Evolutionary conservation across 108 stramenopile genomes (phyloP), one percentile per base, ranked within the genome.

Genomic region (Chaetoceros muelleri): DNA sequence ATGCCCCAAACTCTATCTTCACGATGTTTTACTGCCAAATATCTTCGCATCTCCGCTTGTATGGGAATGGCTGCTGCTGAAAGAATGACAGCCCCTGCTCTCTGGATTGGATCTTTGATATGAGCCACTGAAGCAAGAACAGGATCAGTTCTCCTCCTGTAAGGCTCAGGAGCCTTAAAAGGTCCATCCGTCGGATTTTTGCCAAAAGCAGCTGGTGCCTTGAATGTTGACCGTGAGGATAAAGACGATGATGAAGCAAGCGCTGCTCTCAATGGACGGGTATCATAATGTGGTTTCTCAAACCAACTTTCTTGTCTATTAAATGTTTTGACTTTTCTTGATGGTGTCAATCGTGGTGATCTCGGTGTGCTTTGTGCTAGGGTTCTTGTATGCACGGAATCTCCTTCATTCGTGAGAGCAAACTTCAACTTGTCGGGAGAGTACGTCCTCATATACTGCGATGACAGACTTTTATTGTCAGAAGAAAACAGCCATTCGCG

Each of bases 61-160:
- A 91, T 87, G 23, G 84, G 85, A 60, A 87, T 67, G 0, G 89
- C 85, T 53, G 85, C 72, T 34, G 86, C 86, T 54, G 82, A 76
- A 30, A 91, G 67, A 0, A 91, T 57, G 30, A 79, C 53, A 26
- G 74, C 60, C 24, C 89, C 83, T 46, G 85, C 85, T 23, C 85
- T 76, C 58, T 87, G 81, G 49, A 87, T 85, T 1, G 89, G 85
- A 51, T 91, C 83, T 57, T 74, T 82, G 56, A 76, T 79, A 40
- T 81, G 24, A 40, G 34, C 34, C 5, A 40, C 34, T 10, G 34
- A 40, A 40, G 34, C 34, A 5, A 40, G 20, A 40, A 40, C 34
- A 13, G 34, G 34, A 40, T 40, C 34, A 40, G 34, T 40, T 40
- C 34, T 40, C 5, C 34, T 5, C 5, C 13, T 13, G 13, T 40